Evolutionary conservation across 176 grass and related monocot genomes (phyloP).

Genomic region (Ensete glaucum): DNA sequence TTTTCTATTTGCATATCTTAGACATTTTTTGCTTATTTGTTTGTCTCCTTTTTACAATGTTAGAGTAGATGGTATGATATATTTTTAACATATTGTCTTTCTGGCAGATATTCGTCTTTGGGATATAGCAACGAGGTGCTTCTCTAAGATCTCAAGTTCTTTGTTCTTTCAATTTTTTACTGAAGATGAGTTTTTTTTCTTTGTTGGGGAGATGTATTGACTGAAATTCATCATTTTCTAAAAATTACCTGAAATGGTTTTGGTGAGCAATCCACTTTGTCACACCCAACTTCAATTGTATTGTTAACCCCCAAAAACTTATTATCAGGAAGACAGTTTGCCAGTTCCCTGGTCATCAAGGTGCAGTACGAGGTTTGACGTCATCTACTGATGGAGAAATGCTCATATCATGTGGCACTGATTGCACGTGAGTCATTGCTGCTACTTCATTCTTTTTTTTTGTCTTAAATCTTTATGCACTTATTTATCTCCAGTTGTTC

Average conservation of each 20-base stretch:
- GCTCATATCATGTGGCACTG: conserved; percentile 85
- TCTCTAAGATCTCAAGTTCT: background rate
- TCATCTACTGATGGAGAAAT: conserved; percentile 83
- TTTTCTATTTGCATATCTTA: no score
- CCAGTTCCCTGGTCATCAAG: conserved; percentile 89
- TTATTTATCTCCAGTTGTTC: background rate
- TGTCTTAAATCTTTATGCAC: background rate
- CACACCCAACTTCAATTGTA: background rate
- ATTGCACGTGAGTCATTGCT: conserved; percentile 67
- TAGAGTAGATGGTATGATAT: background rate
- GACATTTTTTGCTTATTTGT: background rate
- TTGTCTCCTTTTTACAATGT: background rate
- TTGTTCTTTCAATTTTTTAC: background rate
- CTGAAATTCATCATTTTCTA: no score
- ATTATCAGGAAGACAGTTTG: conserved; percentile 72
- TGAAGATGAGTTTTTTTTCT: background rate
- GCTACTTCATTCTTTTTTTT: conserved; percentile 12
- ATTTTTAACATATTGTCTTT: conserved; percentile 15
- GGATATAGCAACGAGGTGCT: conserved; percentile 85
- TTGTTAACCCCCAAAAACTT: conserved; percentile 6
- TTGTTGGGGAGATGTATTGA: background rate
- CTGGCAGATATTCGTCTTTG: conserved; percentile 81
- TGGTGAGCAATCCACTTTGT: no score
- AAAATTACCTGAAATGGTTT: background rate
- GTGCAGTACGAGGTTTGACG: conserved; percentile 63